Base-by-base conservation (phyloP, 305 asterid species). In the Fraxinus dipetala region DNA sequence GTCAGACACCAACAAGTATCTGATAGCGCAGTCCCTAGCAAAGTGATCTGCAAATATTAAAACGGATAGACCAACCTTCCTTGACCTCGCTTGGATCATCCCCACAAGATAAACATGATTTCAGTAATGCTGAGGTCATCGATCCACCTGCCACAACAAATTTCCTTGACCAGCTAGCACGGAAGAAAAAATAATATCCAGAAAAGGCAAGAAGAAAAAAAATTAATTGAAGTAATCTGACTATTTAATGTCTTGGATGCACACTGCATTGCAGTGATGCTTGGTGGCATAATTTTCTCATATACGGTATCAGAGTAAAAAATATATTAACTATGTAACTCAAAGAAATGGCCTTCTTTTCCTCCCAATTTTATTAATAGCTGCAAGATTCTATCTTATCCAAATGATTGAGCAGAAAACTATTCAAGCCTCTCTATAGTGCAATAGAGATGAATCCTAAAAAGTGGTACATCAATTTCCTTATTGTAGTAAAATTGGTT, bases 61-160 rank as follows among this genome's bases (percentile, higher is more conserved):
- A 35, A 72, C 32, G 78, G 84, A 69, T 34, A 82, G 77, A 80
- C 84, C 38, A 87, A 94, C 98, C 99, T 88, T 88, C 93, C 83
- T 87, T 96, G 85, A 89, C 88, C 89, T 88, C 93, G 85, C 91
- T 91, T 83, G 99, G 98, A 89, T 94, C 98, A 31, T 90, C 89
- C 79, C 98, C 98, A 61, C 99, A 96, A 73, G 98, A 90, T 85
- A 96, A 92, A 88, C 97, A 94, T 51, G 96, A 91, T 82, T 85
- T 96, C 77, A 93, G 85, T 72, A 96, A 85, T 63, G 89, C 86
- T 40, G 88, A 84, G 69, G 90, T 59, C 81, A 86, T 80, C 78
- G 87, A 88, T 75, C 92, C 97, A 85, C 94, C 99, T 94, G 93
- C 83, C 88, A 87, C 76, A 85, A 85, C 51, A 83, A 78, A 43